A percentile compares a stretch with the other conserved stretches of the same genome.
phyloP scores from a whole-genome alignment of 441 rosid species.

The Aquilaria agallochum region DNA sequence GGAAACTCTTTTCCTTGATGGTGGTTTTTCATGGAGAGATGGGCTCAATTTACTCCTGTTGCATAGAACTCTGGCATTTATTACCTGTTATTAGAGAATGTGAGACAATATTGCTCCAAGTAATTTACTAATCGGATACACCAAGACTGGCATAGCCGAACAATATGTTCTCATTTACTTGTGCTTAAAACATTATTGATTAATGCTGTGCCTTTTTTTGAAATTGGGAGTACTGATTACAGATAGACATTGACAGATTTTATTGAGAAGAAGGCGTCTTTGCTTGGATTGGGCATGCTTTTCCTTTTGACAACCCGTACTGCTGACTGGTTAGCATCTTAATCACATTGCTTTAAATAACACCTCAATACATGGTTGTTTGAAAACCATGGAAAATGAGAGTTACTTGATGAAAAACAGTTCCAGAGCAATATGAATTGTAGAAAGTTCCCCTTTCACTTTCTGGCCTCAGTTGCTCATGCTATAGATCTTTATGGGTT shows the following conservation, averaged over 20 bases:
- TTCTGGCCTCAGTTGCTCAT: not conserved
- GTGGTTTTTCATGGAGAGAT: too few species aligned
- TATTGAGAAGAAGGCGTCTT: constrained; percentile 81
- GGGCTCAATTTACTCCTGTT: too few species aligned
- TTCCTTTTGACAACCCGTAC: constrained; percentile 88
- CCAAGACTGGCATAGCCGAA: too few species aligned
- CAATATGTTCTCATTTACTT: too few species aligned
- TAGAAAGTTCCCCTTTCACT: not conserved
- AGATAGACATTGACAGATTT: constrained; percentile 46
- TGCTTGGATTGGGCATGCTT: constrained; percentile 64
- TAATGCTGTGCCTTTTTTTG: too few species aligned
- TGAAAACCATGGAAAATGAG: not conserved
- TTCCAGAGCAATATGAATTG: not conserved
- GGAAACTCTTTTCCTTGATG: too few species aligned
- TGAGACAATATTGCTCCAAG: too few species aligned
- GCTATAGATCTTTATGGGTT: not conserved
- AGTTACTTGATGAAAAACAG: not conserved
- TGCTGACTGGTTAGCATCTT: constrained; percentile 66
- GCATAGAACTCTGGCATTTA: too few species aligned
- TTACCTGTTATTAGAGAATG: too few species aligned
- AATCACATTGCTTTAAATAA: constrained; percentile 4
- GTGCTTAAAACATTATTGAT: too few species aligned
- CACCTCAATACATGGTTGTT: not conserved
- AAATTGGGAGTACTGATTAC: constrained; percentile 2
- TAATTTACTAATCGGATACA: too few species aligned